These are phyloP conservation scores for Boletellus ananiceps DNA, from an alignment of 768 basidiomycete species.

Conservation along the genomic window DNA sequence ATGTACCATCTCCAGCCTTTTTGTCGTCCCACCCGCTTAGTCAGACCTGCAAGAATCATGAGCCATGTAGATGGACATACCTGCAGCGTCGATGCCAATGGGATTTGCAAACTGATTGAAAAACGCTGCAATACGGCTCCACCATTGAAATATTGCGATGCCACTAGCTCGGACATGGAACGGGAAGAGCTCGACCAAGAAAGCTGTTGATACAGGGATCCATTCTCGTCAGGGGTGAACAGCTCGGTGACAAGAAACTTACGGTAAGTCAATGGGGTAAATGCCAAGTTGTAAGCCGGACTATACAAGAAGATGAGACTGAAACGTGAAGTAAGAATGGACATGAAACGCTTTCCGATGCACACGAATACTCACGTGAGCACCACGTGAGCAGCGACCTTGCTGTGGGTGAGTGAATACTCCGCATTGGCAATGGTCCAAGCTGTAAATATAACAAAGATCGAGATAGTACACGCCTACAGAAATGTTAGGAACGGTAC, in stretches of 20 bases:
- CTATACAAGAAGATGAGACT: slow-evolving; percentile 11
- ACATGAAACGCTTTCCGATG: background rate
- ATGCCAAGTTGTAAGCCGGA: slow-evolving; percentile 5
- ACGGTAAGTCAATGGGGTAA: background rate
- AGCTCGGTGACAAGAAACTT: background rate
- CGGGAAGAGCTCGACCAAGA: slow-evolving; percentile 61
- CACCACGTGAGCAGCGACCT: slow-evolving; percentile 4
- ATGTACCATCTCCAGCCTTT: slow-evolving; percentile 18
- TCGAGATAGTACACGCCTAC: slow-evolving; percentile 9
- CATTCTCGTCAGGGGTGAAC: background rate
- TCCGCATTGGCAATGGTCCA: slow-evolving; percentile 18
- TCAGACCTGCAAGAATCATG: no score
- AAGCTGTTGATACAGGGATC: slow-evolving; percentile 34
- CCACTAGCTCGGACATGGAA: slow-evolving; percentile 58
- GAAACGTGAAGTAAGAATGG: background rate
- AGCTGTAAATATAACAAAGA: slow-evolving; percentile 10
- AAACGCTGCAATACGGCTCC: slow-evolving; percentile 36
- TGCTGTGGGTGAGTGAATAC: slow-evolving; percentile 6
- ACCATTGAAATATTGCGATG: slow-evolving; percentile 57
- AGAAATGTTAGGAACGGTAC: background rate
- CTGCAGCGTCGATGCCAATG: background rate
- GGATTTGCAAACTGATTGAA: slow-evolving; percentile 3
- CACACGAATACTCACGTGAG: slow-evolving; percentile 5
- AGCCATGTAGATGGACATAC: background rate
- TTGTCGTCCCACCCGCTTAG: no score